Conservation (phyloP, 257 asterid genomes). For the Solanum etuberosum region DNA sequence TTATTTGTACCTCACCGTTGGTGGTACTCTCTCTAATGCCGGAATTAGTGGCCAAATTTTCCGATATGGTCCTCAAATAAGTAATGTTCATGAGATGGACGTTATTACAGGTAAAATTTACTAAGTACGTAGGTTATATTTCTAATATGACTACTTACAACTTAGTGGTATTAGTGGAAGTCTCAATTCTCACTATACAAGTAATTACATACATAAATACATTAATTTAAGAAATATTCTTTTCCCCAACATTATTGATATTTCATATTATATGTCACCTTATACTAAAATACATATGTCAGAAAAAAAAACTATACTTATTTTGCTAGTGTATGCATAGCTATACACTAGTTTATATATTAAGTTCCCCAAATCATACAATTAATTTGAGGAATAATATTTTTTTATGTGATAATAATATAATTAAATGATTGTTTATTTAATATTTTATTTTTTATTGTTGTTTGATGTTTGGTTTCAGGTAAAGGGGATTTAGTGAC, state of each 20-base stretch:
- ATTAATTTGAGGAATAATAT: not conserved
- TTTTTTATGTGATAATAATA: not conserved
- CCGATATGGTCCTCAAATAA: constrained; percentile 59
- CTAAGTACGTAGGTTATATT: not conserved
- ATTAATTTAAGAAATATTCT: too few relatives aligned
- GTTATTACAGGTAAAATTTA: constrained; percentile 44
- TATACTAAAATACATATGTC: too few relatives aligned
- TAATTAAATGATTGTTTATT: not conserved
- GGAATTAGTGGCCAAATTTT: constrained; percentile 70
- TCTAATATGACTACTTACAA: not conserved
- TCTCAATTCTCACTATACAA: not conserved
- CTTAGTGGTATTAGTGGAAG: not conserved
- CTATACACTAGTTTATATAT: not conserved
- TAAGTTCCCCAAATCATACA: not conserved
- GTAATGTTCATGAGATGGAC: constrained; percentile 56
- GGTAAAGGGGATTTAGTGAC: constrained; percentile 44
- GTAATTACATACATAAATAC: not conserved
- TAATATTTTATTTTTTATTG: not conserved
- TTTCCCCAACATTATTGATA: too few relatives aligned
- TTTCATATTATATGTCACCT: not conserved
- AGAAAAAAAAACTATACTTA: not conserved
- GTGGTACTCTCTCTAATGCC: constrained; percentile 69
- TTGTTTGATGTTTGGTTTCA: not conserved
- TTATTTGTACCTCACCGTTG: constrained; percentile 52
- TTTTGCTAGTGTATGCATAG: not conserved